These are phyloP conservation scores for Kwoniella newhampshirensis DNA, from an alignment of 768 basidiomycete species.

Conservation along the genomic window DNA sequence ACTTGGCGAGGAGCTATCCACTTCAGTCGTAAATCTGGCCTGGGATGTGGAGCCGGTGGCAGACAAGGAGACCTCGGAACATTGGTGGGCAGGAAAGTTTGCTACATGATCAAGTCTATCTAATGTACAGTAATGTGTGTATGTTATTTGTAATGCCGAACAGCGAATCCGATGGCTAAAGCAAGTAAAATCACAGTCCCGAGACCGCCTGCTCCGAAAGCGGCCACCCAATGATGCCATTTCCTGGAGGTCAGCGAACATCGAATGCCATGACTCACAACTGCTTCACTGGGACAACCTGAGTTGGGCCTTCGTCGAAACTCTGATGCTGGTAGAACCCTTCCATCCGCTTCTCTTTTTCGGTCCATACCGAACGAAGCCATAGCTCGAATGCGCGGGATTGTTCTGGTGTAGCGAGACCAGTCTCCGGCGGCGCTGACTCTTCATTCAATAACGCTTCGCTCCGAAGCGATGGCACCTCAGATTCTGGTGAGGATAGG, in stretches of 20 bases:
- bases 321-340: slow-evolving; percentile 62
- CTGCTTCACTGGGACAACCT: slow-evolving; percentile 35
- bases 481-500: slow-evolving; percentile 54
- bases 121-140: too few species aligned
- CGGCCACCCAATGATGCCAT: slow-evolving; percentile 40
- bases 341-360: slow-evolving; percentile 80
- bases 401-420: slow-evolving; percentile 60
- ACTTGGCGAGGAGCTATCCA: too few species aligned
- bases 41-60: too few species aligned
- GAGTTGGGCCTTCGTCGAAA: slow-evolving; percentile 53
- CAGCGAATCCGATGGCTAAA: neutral
- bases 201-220: slow-evolving; percentile 40
- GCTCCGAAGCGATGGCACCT: slow-evolving; percentile 55
- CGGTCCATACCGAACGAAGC: slow-evolving; percentile 75
- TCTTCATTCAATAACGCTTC: slow-evolving; percentile 24
- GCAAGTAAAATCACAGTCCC: slow-evolving; percentile 20
- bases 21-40: too few species aligned
- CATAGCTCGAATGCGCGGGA: slow-evolving; percentile 73
- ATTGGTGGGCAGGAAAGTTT: too few species aligned
- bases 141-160: too few species aligned
- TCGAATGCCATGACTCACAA: slow-evolving; percentile 28
- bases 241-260: slow-evolving; percentile 18
- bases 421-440: slow-evolving; percentile 41
- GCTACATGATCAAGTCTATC: too few species aligned
- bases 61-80: too few species aligned